Evolutionary conservation across 441 rosid species (phyloP), one percentile per base, ranked within the genome.

Genomic region (Omphalea diandra): DNA sequence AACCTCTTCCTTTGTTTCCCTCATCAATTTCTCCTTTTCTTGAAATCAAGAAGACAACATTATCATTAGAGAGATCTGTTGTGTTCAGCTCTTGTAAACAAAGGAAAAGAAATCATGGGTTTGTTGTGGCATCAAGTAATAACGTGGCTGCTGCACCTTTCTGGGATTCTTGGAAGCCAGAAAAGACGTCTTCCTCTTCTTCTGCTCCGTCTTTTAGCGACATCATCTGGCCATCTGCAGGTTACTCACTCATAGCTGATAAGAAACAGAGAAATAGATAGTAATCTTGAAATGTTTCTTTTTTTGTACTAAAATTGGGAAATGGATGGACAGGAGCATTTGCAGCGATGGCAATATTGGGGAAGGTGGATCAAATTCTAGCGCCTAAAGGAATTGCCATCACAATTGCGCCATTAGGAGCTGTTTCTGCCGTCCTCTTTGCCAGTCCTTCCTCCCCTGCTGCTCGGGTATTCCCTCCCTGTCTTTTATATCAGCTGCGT

Each of bases 171-270:
- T 89, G 93, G 98, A 88, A 80, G 61, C 98, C 98, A 15, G 83
- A 82, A 38, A 80, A 79, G 75, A 54, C 70, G 17, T 79, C 86
- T 67, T 65, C 91, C 52, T 43, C 47, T 71, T 62, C 89, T 66
- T 67, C 91, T 54, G 49, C 81, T 60, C 77, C 86, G 47, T 76
- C 85, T 29, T 67, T 90, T 66, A 93, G 97, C 72, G 98, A 93
- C 69, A 70, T 93, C 77, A 69, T 90, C 66, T 93, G 97, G 98
- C 98, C 97, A n/a, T 85, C 95, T 65, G 92, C 97, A 75, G 98
- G 97, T 53, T 2, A 24, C 0, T 85, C 56, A 24, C 78, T 58
- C 35, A 20, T 4, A 10, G 40, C 15, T 0, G 7, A 36, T 2
- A 5, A n/a, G 33, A n/a, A 49, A 1, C 3, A 8, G 27, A 7